Percentiles rank a stretch among this genome's conserved stretches.
Conservation (phyloP, 169 alveolate genomes). For the Plasmodium vinckei region DNA sequence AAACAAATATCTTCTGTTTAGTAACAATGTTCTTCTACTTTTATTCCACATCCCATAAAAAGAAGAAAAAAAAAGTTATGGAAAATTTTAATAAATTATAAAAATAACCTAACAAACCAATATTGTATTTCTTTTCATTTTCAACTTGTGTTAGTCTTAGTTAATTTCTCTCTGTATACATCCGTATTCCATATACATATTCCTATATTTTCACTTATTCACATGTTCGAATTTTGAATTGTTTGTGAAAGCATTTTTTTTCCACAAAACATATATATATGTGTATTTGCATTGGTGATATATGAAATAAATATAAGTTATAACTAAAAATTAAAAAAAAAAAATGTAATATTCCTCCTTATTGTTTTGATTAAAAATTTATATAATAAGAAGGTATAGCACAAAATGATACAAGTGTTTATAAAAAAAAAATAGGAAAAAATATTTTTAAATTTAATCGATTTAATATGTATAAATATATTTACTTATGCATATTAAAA, state of each 20-base stretch:
- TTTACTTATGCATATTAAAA: too few species aligned
- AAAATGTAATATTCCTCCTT: not conserved
- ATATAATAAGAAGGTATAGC: too few species aligned
- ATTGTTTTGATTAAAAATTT: too few species aligned
- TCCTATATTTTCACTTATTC: not conserved
- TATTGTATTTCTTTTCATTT: conserved; percentile 18
- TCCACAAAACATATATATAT: not conserved
- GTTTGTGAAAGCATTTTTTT: not conserved
- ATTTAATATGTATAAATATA: too few species aligned
- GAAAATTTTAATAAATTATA: conserved; percentile 1
- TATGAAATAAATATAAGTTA: not conserved
- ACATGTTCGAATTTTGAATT: not conserved
- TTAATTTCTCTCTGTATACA: not conserved
- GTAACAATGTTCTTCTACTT: conserved; percentile 18
- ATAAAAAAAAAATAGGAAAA: too few species aligned
- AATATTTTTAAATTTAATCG: too few species aligned
- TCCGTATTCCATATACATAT: not conserved
- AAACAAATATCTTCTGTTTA: conserved; percentile 45
- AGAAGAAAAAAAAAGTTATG: conserved; percentile 23
- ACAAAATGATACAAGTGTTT: too few species aligned
- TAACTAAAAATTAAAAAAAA: not conserved
- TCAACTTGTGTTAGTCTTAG: not conserved
- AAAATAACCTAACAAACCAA: not conserved
- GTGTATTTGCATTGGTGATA: not conserved
- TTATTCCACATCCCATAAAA: conserved; percentile 65